phyloP scores from a whole-genome alignment of 768 basidiomycete species.

The Serpula lacrymans region DNA sequence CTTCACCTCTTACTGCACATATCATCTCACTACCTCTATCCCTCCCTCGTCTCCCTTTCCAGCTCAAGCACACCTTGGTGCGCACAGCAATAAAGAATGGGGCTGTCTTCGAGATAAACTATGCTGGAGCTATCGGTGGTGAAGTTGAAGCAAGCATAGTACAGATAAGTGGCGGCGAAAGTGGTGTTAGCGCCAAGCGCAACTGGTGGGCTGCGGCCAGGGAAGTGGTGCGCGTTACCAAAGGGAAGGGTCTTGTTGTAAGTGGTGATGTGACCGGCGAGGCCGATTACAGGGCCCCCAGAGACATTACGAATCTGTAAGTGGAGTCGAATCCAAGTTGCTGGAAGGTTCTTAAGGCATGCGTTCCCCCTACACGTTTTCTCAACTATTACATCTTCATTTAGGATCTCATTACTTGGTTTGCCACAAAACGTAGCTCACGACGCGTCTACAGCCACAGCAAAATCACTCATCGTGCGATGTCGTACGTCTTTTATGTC shows the following conservation, averaged over 20 bases:
- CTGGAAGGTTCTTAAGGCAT: not conserved
- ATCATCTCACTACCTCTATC: constrained; percentile 80
- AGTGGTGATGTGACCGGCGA: constrained; percentile 64
- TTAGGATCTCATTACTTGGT: constrained; percentile 64
- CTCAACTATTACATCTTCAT: constrained; percentile 1
- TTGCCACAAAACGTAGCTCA: constrained; percentile 68
- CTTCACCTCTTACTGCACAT: constrained; percentile 74
- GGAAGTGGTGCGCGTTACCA: constrained; percentile 76
- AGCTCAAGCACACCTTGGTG: constrained; percentile 80
- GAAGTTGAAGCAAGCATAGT: constrained; percentile 47
- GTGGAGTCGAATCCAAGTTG: constrained; percentile 16
- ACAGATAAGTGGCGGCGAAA: constrained; percentile 48
- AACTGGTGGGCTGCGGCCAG: constrained; percentile 84
- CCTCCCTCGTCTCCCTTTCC: constrained; percentile 71
- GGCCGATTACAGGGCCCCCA: constrained; percentile 65
- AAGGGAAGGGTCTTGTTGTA: constrained; percentile 72
- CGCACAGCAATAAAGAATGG: constrained; percentile 81
- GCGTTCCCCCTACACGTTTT: not conserved
- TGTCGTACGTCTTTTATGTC: constrained; percentile 53
- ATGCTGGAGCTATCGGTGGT: constrained; percentile 69
- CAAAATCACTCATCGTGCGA: constrained; percentile 67
- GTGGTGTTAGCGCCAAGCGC: constrained; percentile 54
- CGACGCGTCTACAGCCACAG: constrained; percentile 52
- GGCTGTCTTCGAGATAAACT: constrained; percentile 78
- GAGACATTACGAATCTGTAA: constrained; percentile 76